Percentiles rank a stretch among this genome's conserved stretches.
phyloP scores from a whole-genome alignment of 1,284 basidiomycete species.

The Cryptococcus sp. region DNA sequence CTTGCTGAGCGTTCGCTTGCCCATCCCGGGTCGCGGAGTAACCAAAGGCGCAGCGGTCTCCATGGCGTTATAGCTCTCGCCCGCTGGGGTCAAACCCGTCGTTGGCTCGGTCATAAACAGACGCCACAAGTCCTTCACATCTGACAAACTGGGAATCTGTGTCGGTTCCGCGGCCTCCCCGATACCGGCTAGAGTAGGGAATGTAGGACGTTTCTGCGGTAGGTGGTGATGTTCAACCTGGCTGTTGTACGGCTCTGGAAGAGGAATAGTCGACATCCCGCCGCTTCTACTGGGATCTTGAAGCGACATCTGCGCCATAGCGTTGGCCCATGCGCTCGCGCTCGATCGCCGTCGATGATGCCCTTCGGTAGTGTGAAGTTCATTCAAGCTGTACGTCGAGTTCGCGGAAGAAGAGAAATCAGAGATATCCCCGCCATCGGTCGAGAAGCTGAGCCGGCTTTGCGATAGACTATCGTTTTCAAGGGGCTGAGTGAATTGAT shows the following conservation, averaged over 20 bases:
- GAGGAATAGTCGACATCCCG: not conserved
- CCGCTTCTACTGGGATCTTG: slow-evolving; percentile 29
- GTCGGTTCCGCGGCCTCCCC: slow-evolving; percentile 6
- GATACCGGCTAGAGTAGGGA: slow-evolving; percentile 20
- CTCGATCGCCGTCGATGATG: slow-evolving; percentile 31
- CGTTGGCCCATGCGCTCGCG: slow-evolving; percentile 41
- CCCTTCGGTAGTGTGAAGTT: not conserved
- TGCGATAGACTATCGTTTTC: no score
- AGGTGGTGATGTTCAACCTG: not conserved
- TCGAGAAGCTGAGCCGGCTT: not conserved
- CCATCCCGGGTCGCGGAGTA: slow-evolving; percentile 32
- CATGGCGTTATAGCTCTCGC: slow-evolving; percentile 15
- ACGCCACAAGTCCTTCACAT: slow-evolving; percentile 49
- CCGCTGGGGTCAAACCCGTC: slow-evolving; percentile 18
- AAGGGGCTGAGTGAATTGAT: slow-evolving; percentile 6
- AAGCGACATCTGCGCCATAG: slow-evolving; percentile 44
- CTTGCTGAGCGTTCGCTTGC: slow-evolving; percentile 34
- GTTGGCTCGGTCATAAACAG: slow-evolving; percentile 42
- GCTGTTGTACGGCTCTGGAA: slow-evolving; percentile 17
- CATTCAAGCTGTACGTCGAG: slow-evolving; percentile 12
- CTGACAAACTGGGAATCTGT: slow-evolving; percentile 32
- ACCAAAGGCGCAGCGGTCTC: slow-evolving; percentile 5
- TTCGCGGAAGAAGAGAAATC: slow-evolving; percentile 18
- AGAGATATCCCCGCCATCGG: slow-evolving; percentile 13
- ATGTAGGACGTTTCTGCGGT: slow-evolving; percentile 19